Base-by-base conservation (phyloP, 148 eudicot species). In the Camellia sinensis region DNA sequence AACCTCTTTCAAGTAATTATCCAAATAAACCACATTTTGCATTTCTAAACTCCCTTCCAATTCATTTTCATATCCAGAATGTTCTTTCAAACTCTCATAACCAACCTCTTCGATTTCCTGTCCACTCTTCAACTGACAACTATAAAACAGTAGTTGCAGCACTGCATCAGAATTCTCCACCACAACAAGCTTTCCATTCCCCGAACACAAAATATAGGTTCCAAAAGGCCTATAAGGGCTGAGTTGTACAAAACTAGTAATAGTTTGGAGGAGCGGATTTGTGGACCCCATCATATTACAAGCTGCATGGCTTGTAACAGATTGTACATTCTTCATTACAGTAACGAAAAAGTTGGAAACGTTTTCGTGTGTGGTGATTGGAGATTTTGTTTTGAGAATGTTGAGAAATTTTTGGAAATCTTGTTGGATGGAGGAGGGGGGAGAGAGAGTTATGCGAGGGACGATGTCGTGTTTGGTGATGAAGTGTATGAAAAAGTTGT, bases 211-310 rank as follows among this genome's bases (percentile, higher is more conserved):
- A 21, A 93, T 71, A 63, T 86, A 92, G 8, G 85, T 87, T 15
- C 98, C 98, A 66, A 91, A 93, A 83, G 98, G 97, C 81, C 94
- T 87, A 71, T 93, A 95, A 73, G 97, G 97, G 75, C 98, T 95
- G 29, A 92, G 87, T 77, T 92, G 84, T 44, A 90, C 72, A 43
- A 90, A 86, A 59, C 80, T 85, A 5, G 89, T 78, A 9, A 92
- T 53, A 54, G 88, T 90, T 71, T 91, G 94, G 12, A 93, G 82
- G 78, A 93, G 73, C 74, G 85, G 76, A 82, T 86, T 91, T 7
- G 97, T 88, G 69, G 85, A 84, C 56, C 96, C 94, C 96, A 85
- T 93, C 83, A 87, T 82, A 64, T 89, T 84, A 77, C 97, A 88
- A 2, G 98, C 98, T 11, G 84, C 89, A 61, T 88, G 89, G 81